These are phyloP conservation scores for Dactylorhiza incarnata DNA, from an alignment of 106 monocot species.

Conservation along the genomic window DNA sequence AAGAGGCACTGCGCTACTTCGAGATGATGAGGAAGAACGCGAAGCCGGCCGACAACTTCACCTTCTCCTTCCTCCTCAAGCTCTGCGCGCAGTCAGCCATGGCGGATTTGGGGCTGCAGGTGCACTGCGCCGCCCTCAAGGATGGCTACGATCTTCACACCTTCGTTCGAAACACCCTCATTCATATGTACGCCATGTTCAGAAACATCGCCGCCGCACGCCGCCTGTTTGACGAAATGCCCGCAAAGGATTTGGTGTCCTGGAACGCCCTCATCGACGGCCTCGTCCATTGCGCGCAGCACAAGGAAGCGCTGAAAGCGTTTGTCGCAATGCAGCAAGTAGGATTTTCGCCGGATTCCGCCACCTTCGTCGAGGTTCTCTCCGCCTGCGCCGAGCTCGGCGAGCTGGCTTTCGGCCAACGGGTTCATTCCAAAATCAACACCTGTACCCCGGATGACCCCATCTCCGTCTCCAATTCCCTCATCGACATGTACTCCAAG, in stretches of 20 bases:
- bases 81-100: constrained; percentile 23
- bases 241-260: constrained; percentile 28
- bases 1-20: constrained; percentile 42
- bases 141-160: constrained; percentile 27
- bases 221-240: constrained; percentile 41
- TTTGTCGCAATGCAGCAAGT: constrained; percentile 26
- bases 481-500: constrained; percentile 70
- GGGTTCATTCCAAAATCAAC: constrained; percentile 27
- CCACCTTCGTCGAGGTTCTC: constrained; percentile 37
- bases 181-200: constrained; percentile 47
- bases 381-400: constrained; percentile 54
- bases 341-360: constrained; percentile 32
- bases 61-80: constrained; percentile 58
- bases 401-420: constrained; percentile 30
- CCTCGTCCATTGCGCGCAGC: constrained; percentile 19
- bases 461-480: constrained; percentile 28
- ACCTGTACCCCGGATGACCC: background rate
- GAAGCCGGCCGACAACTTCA: constrained; percentile 48
- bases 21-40: constrained; percentile 23
- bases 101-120: constrained; percentile 28
- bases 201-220: constrained; percentile 12
- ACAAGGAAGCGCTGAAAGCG: constrained; percentile 22
- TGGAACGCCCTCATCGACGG: constrained; percentile 55
- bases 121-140: constrained; percentile 40
- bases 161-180: constrained; percentile 47